These are phyloP conservation scores for Epichloe elymi DNA, from an alignment of 2,329 filamentous ascomycete genomes.

Conservation along the genomic window DNA sequence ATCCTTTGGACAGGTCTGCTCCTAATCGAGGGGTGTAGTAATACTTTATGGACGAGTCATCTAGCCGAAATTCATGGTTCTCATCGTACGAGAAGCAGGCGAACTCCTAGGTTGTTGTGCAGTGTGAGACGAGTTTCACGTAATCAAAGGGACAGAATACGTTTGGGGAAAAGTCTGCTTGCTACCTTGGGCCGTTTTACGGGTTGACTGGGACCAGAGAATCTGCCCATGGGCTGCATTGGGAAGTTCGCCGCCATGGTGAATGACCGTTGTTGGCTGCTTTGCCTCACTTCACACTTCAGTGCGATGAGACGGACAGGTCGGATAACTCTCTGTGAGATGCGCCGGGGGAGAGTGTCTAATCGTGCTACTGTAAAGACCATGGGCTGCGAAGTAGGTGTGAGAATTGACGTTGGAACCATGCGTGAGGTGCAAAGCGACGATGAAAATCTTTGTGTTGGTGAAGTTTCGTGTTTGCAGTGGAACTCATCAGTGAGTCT, in stretches of 20 bases:
- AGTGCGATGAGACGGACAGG: background rate
- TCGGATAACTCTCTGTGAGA: background rate
- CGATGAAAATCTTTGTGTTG: background rate
- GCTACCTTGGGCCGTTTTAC: constrained; percentile 61
- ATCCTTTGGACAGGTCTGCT: constrained; percentile 66
- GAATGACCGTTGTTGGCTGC: background rate
- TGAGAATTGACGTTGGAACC: too few species aligned
- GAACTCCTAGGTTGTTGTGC: constrained; percentile 54
- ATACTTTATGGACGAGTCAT: constrained; percentile 70
- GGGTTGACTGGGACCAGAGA: constrained; percentile 52
- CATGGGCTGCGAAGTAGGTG: background rate
- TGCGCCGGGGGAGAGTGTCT: background rate
- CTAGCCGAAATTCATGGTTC: constrained; percentile 60
- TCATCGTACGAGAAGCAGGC: constrained; percentile 89
- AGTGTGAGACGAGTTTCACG: background rate
- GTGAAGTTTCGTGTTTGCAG: background rate
- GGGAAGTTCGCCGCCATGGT: constrained; percentile 35
- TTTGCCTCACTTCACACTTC: too few species aligned
- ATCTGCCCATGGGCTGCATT: constrained; percentile 57
- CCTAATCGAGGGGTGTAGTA: constrained; percentile 69
- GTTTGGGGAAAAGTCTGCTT: background rate
- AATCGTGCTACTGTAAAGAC: background rate
- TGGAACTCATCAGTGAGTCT: background rate
- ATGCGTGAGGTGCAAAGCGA: background rate
- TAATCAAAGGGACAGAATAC: background rate